Evolutionary conservation across 208 protist species (phyloP).

Genomic region (Leishmania arabica): DNA sequence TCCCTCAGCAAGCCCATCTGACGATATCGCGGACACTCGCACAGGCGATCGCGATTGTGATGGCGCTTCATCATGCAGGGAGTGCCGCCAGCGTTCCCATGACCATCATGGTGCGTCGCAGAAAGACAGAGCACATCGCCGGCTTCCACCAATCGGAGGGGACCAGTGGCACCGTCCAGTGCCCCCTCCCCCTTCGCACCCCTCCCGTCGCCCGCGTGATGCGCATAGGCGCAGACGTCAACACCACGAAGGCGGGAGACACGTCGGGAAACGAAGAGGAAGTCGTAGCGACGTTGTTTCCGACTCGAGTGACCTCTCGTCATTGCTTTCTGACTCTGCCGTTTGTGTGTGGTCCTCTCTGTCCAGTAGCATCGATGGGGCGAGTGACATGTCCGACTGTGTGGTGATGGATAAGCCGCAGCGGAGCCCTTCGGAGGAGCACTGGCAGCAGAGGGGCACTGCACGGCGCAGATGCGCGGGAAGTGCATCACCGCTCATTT

Average conservation of each 20-base stretch:
- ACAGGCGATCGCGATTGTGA: not conserved
- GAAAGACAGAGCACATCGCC: not conserved
- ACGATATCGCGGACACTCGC: not conserved
- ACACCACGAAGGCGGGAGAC: not conserved
- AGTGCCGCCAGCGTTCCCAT: not conserved
- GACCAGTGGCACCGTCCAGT: not conserved
- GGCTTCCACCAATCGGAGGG: constrained; percentile 1
- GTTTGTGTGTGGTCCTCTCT: not conserved
- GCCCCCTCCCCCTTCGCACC: not conserved
- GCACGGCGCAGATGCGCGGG: not conserved
- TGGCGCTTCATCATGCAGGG: not conserved
- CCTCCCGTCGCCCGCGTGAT: not conserved
- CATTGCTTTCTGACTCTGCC: constrained; percentile 1
- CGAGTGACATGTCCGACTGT: not conserved
- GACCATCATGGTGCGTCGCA: not conserved
- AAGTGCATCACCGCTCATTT: not conserved
- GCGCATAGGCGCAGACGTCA: not conserved
- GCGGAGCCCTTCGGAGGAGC: not conserved
- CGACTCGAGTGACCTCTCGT: not conserved
- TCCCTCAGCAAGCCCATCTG: not conserved
- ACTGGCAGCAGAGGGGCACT: not conserved
- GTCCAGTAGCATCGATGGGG: not conserved
- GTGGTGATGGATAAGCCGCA: not conserved
- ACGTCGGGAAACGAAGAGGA: not conserved
- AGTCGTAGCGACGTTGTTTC: not conserved